Evolutionary conservation across 768 basidiomycete genomes (phyloP), one percentile per base, ranked within the genome.

Genomic region (Ramaria rubella): DNA sequence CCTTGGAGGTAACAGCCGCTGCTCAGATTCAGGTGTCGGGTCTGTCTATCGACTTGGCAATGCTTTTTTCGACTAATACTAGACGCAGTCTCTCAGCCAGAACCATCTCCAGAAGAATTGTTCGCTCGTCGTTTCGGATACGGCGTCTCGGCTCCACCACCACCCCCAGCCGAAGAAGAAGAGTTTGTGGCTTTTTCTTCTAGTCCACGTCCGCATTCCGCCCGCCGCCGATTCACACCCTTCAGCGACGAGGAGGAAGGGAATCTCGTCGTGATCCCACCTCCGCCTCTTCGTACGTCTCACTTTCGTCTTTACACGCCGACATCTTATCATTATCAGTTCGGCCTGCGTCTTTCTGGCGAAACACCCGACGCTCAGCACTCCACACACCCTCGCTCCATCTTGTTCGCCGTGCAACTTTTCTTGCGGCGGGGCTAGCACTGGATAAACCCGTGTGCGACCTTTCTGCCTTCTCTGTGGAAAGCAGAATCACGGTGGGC

Each of bases 311-410:
- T 6, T 29, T 8, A 14, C 5, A 14, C 31, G 3, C 24, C n/a
- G 30, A 52, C 14, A 17, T 53, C 46, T 31, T 26, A 42, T 30
- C 29, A 11, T 38, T 34, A 45, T 14, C 59, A 90, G 87, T 88
- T 33, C 85, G 88, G n/a, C 87, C 88, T 0, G 86, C 81, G 6
- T 86, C 88, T 0, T 89, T 90, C 67, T 90, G 88, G 88, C 77
- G 86, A 30, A 83, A 81, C 60, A 87, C 85, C 1, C 77, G 72
- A 29, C 80, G 83, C 14, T 87, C 86, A 19, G 88, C 86, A 15
- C 85, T 90, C 1, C 77, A 87, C 65, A 86, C 88, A 5, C 87
- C 87, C 0, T 78, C 86, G 0, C 80, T 80, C 0, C 82, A 87
- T 65, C 80, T 87, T 57, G 77, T 90, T 46, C 85, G 89, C 36